Evolutionary conservation across 2,329 filamentous ascomycete species (phyloP).

Genomic region (Akanthomyces lecanii): DNA sequence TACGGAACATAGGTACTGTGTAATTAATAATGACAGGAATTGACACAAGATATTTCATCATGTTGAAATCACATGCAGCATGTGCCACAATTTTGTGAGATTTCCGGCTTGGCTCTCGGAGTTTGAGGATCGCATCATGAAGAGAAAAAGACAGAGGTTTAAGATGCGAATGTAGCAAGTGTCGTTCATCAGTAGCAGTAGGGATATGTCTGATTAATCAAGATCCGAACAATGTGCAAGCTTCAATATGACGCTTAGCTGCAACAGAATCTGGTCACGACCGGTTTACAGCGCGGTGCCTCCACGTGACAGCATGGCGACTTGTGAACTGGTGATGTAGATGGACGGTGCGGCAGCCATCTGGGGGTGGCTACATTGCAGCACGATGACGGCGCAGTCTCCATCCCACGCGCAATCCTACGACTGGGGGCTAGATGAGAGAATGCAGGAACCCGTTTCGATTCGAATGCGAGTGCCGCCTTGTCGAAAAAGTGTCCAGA

Average conservation of each 20-base stretch:
- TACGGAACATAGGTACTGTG: slow-evolving; percentile 12
- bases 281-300: not conserved
- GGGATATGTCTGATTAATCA: not conserved
- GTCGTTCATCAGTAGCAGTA: not conserved
- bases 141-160: no score
- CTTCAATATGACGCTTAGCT: not conserved
- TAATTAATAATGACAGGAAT: slow-evolving; percentile 17
- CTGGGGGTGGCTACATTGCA: not conserved
- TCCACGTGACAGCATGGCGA: not conserved
- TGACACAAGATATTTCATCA: not conserved
- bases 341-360: no score
- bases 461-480: not conserved
- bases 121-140: no score
- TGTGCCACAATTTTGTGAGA: no score
- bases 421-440: not conserved
- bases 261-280: not conserved
- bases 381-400: not conserved
- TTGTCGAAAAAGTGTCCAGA: not conserved
- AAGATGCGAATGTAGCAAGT: not conserved
- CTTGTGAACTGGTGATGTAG: not conserved
- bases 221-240: not conserved
- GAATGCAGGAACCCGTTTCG: slow-evolving; percentile 13
- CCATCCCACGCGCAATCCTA: not conserved
- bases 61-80: not conserved
- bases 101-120: no score